Evolutionary conservation across 2,329 filamentous ascomycete genomes (phyloP), one percentile per base, ranked within the genome.

Genomic region (Pseudogymnoascus sp.): DNA sequence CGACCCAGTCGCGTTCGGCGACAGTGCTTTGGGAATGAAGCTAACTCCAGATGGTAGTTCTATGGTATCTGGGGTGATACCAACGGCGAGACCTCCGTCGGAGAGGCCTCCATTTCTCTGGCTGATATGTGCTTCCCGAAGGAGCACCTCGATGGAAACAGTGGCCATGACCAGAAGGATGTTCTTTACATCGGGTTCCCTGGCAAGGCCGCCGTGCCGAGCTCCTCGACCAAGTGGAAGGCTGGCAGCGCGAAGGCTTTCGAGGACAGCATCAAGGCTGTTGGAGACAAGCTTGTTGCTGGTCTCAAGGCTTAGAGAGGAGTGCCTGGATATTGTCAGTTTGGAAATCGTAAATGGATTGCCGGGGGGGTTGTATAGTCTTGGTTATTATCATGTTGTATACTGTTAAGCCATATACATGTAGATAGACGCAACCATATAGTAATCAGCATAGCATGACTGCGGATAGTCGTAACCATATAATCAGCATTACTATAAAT

Each of bases 181-280:
- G 62, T 63, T 14, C 48, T 63, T n/a, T 63, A 63, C 48, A 63
- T 63, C 8, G 62, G 43, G 2, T 63, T 63, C 48, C 31, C 41
- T 19, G 62, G 62, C 6, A n/a, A n/a, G 11, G 45, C 57, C 5
- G 51, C 48, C 13, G 19, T 14, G 25, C 62, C 62, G 7, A 23
- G 25, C 31, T 6, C 16, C 16, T 3, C 8, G 16, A 54, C 45
- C 23, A 61, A 31, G 25, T 63, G 62, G 62, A 41, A 4, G 5
- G 62, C 62, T 1, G 16, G 28, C n/a, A 63, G 10, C 51, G 16
- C 48, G 14, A 34, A 11, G 11, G 62, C 34, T 2, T 63, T 63
- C 8, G 25, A 60, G 11, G 41, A 60, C 14, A 61, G 43, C 31
- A 31, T 63, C 25, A 61, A n/a, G 48, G 23, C 14, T 5, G 21